Evolutionary conservation across 2,329 filamentous ascomycete species (phyloP), one percentile per base, ranked within the genome.

Genomic region (Xylaria sp.): DNA sequence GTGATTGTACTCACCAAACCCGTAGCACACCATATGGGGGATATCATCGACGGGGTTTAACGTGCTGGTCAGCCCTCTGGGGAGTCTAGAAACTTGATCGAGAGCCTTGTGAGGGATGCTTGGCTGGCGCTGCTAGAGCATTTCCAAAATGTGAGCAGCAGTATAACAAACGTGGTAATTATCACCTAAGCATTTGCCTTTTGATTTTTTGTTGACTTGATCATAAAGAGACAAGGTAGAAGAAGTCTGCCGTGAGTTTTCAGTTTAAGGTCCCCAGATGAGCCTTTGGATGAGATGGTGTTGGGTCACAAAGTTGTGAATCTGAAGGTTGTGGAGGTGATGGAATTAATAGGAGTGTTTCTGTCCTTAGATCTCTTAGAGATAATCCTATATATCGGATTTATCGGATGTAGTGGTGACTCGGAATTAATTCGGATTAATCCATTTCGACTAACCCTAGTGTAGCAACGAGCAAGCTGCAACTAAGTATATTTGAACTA

Each of bases 241-340:
- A 37, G 18, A 10, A 35, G 32, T 32, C 18, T n/a, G 59, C 25
- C 12, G 42, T 63, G 59, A 48, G n/a, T 37, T 18, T 18, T 13
- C 44, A n/a, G 37, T 6, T 6, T 32, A 18, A 55, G 37, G 35
- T 27, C n/a, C 4, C 9, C 27, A 42, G 27, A 40, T 21, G 12
- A 21, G 54, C 4, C n/a, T 37, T 60, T 54, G 8, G 60, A 25
- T 60, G 50, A 40, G 48, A 60, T 35, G 50, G 51, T 44, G 50
- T 57, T 68, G 60, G 48, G 32, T 10, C 32, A 35, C 32, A 35
- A 35, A 9, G 32, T 6, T 10, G 32, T 35, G 32, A 35, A 35
- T 35, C 1, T 35, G 23, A 40, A 57, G 37, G 40, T 18, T 48
- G 59, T 35, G n/a, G 35, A 42, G 51, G 40, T 6, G 16, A 13